Percentiles rank a stretch among this genome's conserved stretches.
phyloP scores from a whole-genome alignment of 2,329 filamentous ascomycete genomes.

The Diaporthe amygdali region DNA sequence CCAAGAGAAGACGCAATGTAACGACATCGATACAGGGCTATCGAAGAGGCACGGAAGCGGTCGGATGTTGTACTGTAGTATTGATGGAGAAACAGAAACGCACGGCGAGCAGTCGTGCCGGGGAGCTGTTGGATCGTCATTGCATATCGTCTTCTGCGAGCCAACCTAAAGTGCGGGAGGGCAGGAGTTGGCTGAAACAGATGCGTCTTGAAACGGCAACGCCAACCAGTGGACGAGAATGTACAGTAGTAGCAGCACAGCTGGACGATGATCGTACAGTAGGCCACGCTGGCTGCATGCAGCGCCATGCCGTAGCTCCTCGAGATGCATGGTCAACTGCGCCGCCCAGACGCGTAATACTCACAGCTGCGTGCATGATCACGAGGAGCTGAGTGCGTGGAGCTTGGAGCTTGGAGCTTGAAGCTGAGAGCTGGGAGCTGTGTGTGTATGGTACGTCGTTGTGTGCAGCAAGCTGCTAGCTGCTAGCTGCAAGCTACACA shows the following conservation, averaged over 20 bases:
- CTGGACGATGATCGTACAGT: background rate
- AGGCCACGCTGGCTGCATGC: background rate
- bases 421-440: background rate
- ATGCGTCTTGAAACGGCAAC: background rate
- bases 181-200: constrained; percentile 11
- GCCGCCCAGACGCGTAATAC: background rate
- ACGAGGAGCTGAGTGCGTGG: background rate
- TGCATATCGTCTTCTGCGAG: background rate
- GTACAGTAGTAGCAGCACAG: background rate
- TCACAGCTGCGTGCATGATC: background rate
- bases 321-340: background rate
- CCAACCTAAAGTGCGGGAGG: constrained; percentile 5
- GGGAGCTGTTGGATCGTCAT: constrained; percentile 7
- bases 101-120: background rate
- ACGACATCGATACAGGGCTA: background rate
- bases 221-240: background rate
- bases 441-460: too few relatives aligned
- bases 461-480: background rate
- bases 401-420: background rate
- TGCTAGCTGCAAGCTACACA: background rate
- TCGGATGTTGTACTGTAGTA: background rate
- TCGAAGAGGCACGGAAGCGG: background rate
- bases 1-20: background rate
- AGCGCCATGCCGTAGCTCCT: background rate
- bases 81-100: constrained; percentile 7